Conservation (phyloP, 768 basidiomycete species). For the Tephrocybe sp. region DNA sequence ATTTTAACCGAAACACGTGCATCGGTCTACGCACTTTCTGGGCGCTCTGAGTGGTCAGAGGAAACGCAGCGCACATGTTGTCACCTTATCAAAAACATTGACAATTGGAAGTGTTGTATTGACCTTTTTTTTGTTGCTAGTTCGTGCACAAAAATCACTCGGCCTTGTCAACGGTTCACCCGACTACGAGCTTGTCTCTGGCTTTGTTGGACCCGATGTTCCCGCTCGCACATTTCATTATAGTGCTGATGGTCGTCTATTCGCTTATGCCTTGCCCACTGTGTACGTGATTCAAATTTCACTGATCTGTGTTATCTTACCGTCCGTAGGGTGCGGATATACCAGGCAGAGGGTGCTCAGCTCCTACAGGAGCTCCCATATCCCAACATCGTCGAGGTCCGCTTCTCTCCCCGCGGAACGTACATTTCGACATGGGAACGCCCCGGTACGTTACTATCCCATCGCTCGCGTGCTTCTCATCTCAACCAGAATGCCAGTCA, state of each 20-base stretch:
- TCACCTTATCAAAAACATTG: not conserved
- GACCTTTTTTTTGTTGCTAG: constrained; percentile 36
- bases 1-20: constrained; percentile 14
- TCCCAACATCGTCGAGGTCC: constrained; percentile 78
- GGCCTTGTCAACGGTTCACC: constrained; percentile 86
- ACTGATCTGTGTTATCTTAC: constrained; percentile 16
- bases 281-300: constrained; percentile 49
- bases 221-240: constrained; percentile 78
- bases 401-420: constrained; percentile 91
- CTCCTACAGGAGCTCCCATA: constrained; percentile 75
- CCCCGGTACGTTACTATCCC: constrained; percentile 48
- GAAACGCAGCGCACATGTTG: too few relatives aligned
- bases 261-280: constrained; percentile 78
- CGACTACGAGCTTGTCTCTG: constrained; percentile 63
- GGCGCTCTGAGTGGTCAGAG: too few relatives aligned
- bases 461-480: not conserved
- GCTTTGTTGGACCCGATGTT: constrained; percentile 66
- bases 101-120: too few relatives aligned
- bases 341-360: constrained; percentile 70
- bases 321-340: constrained; percentile 65
- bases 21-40: constrained; percentile 5
- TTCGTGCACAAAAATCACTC: constrained; percentile 92
- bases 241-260: constrained; percentile 84
- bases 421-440: constrained; percentile 97
- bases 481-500: constrained; percentile 42